Conservation (phyloP, 2,329 filamentous ascomycete genomes). For the Rachicladosporium sp. region DNA sequence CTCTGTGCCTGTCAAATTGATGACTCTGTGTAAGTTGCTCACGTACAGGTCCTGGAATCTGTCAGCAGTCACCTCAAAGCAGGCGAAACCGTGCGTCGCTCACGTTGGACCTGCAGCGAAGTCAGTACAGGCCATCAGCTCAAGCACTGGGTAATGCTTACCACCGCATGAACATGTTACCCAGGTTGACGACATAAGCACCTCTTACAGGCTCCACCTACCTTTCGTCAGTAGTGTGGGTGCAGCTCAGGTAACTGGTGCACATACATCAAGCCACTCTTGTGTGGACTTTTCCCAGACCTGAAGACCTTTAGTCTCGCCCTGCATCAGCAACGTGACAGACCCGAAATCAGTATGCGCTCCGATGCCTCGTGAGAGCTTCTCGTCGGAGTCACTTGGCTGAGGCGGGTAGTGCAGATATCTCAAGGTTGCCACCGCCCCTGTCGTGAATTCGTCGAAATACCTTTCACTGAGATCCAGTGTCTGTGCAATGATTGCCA, state of each 20-base stretch:
- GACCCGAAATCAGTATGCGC: slow-evolving; percentile 15
- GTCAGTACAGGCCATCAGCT: background rate
- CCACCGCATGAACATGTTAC: slow-evolving; percentile 5
- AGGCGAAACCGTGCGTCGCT: background rate
- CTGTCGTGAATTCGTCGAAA: slow-evolving; percentile 25
- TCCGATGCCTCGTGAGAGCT: slow-evolving; percentile 28
- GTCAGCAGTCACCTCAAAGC: slow-evolving; percentile 10
- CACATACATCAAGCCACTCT: slow-evolving; percentile 23
- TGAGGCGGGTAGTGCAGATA: slow-evolving; percentile 17
- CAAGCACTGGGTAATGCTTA: background rate
- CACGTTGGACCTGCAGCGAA: background rate
- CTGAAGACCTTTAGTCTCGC: slow-evolving; percentile 27
- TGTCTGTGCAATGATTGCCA: slow-evolving; percentile 30
- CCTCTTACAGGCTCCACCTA: slow-evolving; percentile 10
- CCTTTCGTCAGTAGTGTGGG: background rate
- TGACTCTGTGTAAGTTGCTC: slow-evolving; percentile 43
- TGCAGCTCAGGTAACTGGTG: no score
- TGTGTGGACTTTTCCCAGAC: slow-evolving; percentile 20
- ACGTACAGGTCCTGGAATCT: slow-evolving; percentile 42
- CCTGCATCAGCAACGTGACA: slow-evolving; percentile 23
- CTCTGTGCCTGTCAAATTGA: slow-evolving; percentile 39
- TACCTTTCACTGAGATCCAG: slow-evolving; percentile 26
- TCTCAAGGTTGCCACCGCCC: slow-evolving; percentile 30
- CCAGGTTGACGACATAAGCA: slow-evolving; percentile 15
- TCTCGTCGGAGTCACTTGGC: slow-evolving; percentile 19